A percentile compares a stretch with the other conserved stretches of the same genome.
These are phyloP conservation scores for Fragosphaeria purpurea DNA, from an alignment of 2,329 filamentous ascomycete species.

Conservation along the genomic window DNA sequence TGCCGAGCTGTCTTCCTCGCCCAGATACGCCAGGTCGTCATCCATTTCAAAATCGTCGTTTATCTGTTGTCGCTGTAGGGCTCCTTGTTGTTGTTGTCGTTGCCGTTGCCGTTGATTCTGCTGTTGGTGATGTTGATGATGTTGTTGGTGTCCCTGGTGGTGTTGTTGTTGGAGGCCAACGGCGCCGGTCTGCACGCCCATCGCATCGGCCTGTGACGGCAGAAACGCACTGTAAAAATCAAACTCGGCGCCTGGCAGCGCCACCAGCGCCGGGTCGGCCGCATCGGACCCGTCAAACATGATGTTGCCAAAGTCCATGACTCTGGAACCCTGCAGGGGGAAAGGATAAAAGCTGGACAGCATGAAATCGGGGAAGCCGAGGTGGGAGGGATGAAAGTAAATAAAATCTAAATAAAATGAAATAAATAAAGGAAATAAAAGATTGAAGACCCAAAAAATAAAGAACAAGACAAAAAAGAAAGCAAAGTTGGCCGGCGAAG, in stretches of 20 bases:
- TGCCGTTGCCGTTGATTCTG: neutral
- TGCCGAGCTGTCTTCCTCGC: neutral
- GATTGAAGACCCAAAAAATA: too few species aligned
- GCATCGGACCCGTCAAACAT: constrained; percentile 5
- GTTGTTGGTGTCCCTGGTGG: neutral
- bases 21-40: neutral
- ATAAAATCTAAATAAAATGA: too few species aligned
- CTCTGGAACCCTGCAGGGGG: too few species aligned
- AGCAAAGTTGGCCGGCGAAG: neutral
- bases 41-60: neutral
- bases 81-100: neutral
- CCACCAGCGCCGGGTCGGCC: neutral
- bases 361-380: neutral
- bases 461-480: neutral
- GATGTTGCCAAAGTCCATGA: constrained; percentile 9
- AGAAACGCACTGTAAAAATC: constrained; percentile 4
- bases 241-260: neutral
- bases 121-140: neutral
- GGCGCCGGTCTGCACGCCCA: neutral
- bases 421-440: neutral
- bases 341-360: too few species aligned
- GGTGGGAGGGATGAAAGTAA: neutral
- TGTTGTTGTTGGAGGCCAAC: neutral
- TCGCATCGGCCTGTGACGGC: neutral
- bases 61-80: too few species aligned